Conservation (phyloP, 2,329 filamentous ascomycete genomes). For the Hypocrella siamensis region DNA sequence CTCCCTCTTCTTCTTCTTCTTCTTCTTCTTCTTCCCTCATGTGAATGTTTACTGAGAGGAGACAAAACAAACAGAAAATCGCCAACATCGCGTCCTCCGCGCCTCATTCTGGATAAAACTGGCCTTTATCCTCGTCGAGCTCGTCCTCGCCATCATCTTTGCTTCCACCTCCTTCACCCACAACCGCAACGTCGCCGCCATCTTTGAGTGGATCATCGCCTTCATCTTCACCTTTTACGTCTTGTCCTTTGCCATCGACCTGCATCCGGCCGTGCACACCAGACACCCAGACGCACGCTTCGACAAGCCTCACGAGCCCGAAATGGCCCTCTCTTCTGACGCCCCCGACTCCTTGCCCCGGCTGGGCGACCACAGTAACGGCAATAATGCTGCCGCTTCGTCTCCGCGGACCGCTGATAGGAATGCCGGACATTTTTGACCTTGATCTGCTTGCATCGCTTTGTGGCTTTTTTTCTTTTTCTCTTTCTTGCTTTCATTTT, state of each 20-base stretch:
- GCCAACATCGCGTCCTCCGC: conserved; percentile 56
- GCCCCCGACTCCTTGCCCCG: neutral
- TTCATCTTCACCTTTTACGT: conserved; percentile 82
- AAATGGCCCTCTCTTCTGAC: conserved; percentile 4
- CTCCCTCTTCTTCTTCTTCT: neutral
- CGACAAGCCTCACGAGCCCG: conserved; percentile 12
- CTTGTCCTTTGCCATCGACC: conserved; percentile 73
- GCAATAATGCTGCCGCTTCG: neutral
- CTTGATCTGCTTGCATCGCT: neutral
- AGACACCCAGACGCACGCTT: conserved; percentile 19
- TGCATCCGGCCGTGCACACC: conserved; percentile 60
- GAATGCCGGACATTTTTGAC: conserved; percentile 1
- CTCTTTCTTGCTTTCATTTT: neutral
- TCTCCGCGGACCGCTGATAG: neutral
- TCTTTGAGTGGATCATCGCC: conserved; percentile 66
- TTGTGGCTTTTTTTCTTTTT: neutral
- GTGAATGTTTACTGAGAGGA: too few species aligned
- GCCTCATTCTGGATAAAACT: conserved; percentile 81
- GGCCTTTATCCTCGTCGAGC: conserved; percentile 64
- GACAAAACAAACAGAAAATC: too few species aligned
- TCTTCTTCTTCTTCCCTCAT: conserved; percentile 10
- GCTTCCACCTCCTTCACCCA: conserved; percentile 34
- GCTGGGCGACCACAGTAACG: neutral
- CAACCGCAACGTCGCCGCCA: conserved; percentile 50
- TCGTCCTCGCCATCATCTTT: conserved; percentile 61